Evolutionary conservation across 2,329 filamentous ascomycete species (phyloP), one percentile per base, ranked within the genome.

Genomic region (Fonsecaea multimorphosa): DNA sequence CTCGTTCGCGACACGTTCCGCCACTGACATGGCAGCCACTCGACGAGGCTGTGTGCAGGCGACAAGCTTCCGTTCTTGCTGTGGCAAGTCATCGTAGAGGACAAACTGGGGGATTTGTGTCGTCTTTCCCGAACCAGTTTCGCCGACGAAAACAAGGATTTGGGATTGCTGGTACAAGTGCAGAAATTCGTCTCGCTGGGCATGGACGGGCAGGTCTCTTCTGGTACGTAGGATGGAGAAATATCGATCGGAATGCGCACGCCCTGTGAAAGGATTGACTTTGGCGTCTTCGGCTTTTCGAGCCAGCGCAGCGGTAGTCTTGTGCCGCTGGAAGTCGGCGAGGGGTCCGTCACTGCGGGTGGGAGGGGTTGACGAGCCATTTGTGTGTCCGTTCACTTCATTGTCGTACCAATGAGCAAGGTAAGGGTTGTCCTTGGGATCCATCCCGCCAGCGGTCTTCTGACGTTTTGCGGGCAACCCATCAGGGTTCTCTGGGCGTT

Each of bases 31-130:
- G 74, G 95, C 95, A 66, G 96, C 95, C 62, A 99, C 95, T 87
- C 95, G 91, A 78, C 96, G 91, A 69, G 95, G 95, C 80, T 99
- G 95, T 5, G 95, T 99, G 84, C 95, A 99, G 64, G 94, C 95
- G 65, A 99, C 90, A 79, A 97, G 89, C 83, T 97, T 97, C 76
- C 88, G 86, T 72, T 89, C 88, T 69, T 88, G 83, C 74, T 98
- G 92, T 29, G 95, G 94, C 34, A 97, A 86, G 79, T 99, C 95
- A 80, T 99, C 95, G 84, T 91, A 98, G 46, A 99, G 87, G 71
- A 99, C 94, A 78, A 97, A 99, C 78, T 99, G 95, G 1, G 95
- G 95, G 68, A 99, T 98, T 83, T 99, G 95, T 0, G 95, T 99
- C 3, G 95, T 99, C 83, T 99, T 99, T 82, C 95, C 95, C 71